A percentile compares a stretch with the other conserved stretches of the same genome.
Evolutionary conservation across 2,329 filamentous ascomycete species (phyloP).

Genomic region (Fusarium nodosum): DNA sequence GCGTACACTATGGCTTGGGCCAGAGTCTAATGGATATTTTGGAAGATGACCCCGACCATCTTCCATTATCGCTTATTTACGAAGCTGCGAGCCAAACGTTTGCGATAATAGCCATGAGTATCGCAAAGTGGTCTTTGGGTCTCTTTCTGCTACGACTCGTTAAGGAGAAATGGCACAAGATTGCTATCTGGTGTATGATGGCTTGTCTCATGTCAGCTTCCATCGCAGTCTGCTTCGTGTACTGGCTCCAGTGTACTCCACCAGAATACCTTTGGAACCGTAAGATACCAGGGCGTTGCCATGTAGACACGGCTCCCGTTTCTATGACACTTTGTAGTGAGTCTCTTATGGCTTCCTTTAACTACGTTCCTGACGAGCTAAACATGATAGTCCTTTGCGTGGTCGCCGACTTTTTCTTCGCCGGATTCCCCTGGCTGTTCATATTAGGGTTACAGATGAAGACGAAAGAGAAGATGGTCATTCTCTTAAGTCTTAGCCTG

Average conservation of each 20-base stretch:
- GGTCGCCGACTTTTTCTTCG: conserved; percentile 57
- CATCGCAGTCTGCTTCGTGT: conserved; percentile 27
- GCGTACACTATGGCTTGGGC: conserved; percentile 54
- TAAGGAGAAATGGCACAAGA: conserved; percentile 52
- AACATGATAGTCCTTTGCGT: conserved; percentile 42
- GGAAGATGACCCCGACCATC: conserved; percentile 30
- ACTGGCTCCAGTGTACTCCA: conserved; percentile 41
- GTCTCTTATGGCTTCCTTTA: background rate
- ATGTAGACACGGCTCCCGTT: conserved; percentile 37
- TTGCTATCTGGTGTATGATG: conserved; percentile 54
- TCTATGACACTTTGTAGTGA: conserved; percentile 45
- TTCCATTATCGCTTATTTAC: conserved; percentile 49
- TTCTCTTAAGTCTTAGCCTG: conserved; percentile 59
- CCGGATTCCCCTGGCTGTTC: conserved; percentile 60
- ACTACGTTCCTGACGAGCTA: background rate
- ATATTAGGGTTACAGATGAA: conserved; percentile 62
- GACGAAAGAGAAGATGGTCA: conserved; percentile 60
- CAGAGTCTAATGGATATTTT: conserved; percentile 48
- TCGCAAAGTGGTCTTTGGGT: conserved; percentile 57
- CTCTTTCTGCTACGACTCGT: conserved; percentile 58
- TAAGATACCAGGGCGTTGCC: conserved; percentile 34
- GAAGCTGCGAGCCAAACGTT: conserved; percentile 55
- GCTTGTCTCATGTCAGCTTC: conserved; percentile 39
- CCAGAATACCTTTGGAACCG: conserved; percentile 42
- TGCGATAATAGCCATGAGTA: conserved; percentile 56